Evolutionary conservation across 1,284 basidiomycete species (phyloP).

Genomic region (Trichosporon asahii): DNA sequence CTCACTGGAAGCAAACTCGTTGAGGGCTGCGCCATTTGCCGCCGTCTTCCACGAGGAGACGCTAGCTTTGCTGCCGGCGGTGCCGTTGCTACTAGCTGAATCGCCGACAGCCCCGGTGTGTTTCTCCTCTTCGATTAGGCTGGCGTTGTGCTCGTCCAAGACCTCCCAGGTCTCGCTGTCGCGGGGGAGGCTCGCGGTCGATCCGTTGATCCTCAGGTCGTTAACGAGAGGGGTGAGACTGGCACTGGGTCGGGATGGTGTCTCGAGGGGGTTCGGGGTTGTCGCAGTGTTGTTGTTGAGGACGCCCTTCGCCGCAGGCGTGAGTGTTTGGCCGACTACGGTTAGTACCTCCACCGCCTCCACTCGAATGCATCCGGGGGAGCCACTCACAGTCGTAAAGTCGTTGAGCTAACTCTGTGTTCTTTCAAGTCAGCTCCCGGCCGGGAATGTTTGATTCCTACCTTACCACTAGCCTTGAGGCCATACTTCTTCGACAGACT

Average conservation of each 20-base stretch:
- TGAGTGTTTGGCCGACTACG: conserved; percentile 19
- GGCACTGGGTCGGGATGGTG: not conserved
- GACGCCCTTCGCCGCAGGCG: conserved; percentile 20
- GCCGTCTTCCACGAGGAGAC: conserved; percentile 43
- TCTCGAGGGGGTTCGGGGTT: not conserved
- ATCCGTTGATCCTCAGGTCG: not conserved
- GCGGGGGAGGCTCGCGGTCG: not conserved
- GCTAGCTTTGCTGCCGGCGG: not conserved
- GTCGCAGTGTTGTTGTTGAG: conserved; percentile 13
- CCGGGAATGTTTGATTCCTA: conserved; percentile 18
- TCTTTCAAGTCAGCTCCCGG: conserved; percentile 28
- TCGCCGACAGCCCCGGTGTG: conserved; percentile 8
- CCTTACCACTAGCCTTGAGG: conserved; percentile 49
- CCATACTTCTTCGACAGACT: conserved; percentile 48
- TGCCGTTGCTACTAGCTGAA: conserved; percentile 24
- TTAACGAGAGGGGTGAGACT: conserved; percentile 2
- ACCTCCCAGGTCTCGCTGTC: conserved; percentile 41
- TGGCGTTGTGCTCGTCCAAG: conserved; percentile 37
- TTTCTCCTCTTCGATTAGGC: conserved; percentile 25
- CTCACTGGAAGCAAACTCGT: conserved; percentile 27
- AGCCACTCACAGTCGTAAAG: conserved; percentile 42
- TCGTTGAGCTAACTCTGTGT: conserved; percentile 40
- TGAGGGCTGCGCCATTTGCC: conserved; percentile 39
- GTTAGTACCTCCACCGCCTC: conserved; percentile 10
- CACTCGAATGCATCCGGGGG: not conserved